A percentile compares a stretch with the other conserved stretches of the same genome.
phyloP scores from a whole-genome alignment of 768 basidiomycete species.

The Trametes cingulata region DNA sequence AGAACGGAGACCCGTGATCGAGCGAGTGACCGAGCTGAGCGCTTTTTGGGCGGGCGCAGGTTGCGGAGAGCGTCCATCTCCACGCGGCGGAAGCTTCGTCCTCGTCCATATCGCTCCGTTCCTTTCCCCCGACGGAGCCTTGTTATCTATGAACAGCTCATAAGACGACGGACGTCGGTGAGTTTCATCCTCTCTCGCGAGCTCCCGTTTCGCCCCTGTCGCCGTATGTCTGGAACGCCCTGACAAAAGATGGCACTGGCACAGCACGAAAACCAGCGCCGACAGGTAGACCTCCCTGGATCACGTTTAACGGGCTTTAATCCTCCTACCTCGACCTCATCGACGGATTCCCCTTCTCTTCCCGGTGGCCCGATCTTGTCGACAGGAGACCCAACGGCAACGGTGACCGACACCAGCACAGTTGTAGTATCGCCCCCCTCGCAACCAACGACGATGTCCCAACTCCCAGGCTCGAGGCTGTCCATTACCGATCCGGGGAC shows the following conservation, averaged over 20 bases:
- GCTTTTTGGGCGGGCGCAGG: neutral
- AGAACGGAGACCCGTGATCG: conserved; percentile 12
- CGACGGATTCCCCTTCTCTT: neutral
- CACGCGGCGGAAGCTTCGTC: conserved; percentile 14
- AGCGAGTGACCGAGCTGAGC: conserved; percentile 9
- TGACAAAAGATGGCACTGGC: conserved; percentile 5
- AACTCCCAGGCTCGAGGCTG: neutral
- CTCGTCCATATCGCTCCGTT: conserved; percentile 9
- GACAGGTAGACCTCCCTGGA: conserved; percentile 14
- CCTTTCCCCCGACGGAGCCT: neutral
- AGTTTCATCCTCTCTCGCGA: neutral
- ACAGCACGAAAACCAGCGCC: conserved; percentile 5
- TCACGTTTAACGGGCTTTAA: conserved; percentile 6
- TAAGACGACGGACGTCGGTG: conserved; percentile 2
- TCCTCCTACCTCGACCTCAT: conserved; percentile 4
- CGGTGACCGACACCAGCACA: conserved; percentile 5
- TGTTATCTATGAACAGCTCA: conserved; percentile 15
- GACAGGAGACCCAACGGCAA: neutral
- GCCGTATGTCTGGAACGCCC: neutral
- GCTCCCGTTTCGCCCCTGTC: neutral
- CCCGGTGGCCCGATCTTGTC: neutral
- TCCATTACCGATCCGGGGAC: neutral
- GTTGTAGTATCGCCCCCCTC: neutral
- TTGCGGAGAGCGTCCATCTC: conserved; percentile 18
- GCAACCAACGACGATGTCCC: neutral